Base-by-base conservation (phyloP, 345 rosid genomes). In the Heritiera littoralis region DNA sequence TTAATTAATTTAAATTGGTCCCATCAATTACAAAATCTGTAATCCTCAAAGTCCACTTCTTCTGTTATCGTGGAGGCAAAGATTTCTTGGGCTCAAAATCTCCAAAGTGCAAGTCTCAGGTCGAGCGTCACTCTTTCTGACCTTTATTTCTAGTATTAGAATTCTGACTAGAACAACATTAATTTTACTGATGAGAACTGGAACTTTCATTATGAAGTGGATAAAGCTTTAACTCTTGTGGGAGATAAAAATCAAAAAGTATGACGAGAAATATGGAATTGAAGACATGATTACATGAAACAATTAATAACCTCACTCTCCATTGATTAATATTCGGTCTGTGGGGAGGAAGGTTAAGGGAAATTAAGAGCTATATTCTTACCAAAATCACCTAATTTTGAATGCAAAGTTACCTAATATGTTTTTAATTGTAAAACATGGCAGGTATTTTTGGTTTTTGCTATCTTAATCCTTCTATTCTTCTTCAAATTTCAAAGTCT, bases 381-480 rank as follows among this genome's bases (percentile, higher is more conserved):
- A 69, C 56, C 56, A 6, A 69, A 46, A 69, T 69, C 41, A 69
- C 74, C 74, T 69, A 69, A 69, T 45, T 69, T 46, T 69, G 74
- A 69, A 46, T 69, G 6, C 17, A 69, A 70, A 46, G 35, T 28
- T 70, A 49, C 74, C 58, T 49, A 49, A 49, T 49, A 13, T 48
- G 32, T 46, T 46, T 66, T 41, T 11, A 14, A 46, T 46, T 48
- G 12, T 48, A 70, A 70, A 70, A 70, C 59, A 28, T 48, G 30
- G 43, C 74, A 28, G 59, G 56, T 20, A 43, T 56, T 18, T 20
- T 59, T 59, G 1, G 23, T 8, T 20, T 60, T 28, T 20, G 5
- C 64, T 4, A 32, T 32, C 40, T 23, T 3, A 60, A 7, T 59
- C 64, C 64, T 35, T 41, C 11, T 3, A 40, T 66, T 66, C 48